A percentile compares a stretch with the other conserved stretches of the same genome.
phyloP scores from a whole-genome alignment of 352 stramenopile species.

The Pythium aristosporum region DNA sequence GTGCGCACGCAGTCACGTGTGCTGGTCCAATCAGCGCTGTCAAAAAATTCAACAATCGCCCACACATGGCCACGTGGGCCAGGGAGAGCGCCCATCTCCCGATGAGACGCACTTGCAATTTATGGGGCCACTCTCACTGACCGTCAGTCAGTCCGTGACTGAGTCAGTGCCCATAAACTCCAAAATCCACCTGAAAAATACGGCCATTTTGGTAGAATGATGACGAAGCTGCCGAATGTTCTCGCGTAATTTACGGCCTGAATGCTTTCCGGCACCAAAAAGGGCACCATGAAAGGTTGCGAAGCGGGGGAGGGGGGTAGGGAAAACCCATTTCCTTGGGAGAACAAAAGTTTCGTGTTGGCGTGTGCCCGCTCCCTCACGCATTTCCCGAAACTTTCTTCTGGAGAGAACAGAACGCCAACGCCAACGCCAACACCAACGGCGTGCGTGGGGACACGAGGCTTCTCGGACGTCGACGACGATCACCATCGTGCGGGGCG shows the following conservation, averaged over 20 bases:
- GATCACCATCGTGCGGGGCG: neutral
- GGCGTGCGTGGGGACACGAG: neutral
- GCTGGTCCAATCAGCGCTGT: constrained; percentile 1
- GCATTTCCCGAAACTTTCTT: neutral
- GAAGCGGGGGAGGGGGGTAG: constrained; percentile 18
- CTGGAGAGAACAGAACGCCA: neutral
- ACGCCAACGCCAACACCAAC: neutral
- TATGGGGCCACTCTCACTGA: too few relatives aligned
- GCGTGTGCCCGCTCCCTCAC: neutral
- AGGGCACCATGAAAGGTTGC: constrained; percentile 28
- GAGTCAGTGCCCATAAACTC: too few relatives aligned
- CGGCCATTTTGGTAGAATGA: too few relatives aligned
- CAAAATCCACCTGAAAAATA: too few relatives aligned
- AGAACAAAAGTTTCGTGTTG: constrained; percentile 10
- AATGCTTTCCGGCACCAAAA: constrained; percentile 2
- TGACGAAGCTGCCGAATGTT: neutral
- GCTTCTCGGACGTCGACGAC: neutral
- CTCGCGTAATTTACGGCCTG: constrained; percentile 4
- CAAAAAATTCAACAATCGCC: neutral
- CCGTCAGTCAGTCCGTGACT: too few relatives aligned
- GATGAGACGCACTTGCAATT: too few relatives aligned
- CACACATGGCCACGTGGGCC: too few relatives aligned
- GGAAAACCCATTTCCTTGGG: neutral
- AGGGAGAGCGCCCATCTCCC: too few relatives aligned
- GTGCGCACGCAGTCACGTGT: neutral